Conservation (phyloP, 208 protist species). For the Crithidia expoeki region DNA sequence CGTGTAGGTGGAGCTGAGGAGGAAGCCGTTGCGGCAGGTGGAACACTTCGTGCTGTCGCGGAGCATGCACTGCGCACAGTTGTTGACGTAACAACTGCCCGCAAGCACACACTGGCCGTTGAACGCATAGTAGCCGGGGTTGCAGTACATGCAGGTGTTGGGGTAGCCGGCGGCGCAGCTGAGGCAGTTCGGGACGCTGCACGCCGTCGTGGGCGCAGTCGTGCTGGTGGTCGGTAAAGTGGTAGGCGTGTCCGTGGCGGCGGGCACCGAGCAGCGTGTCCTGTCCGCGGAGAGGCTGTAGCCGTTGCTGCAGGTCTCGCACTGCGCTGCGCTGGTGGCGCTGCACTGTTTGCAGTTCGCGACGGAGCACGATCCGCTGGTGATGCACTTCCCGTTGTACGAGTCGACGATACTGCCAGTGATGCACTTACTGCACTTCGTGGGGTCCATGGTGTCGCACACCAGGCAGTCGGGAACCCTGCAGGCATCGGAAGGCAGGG, state of each 20-base stretch:
- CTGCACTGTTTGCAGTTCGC: slow-evolving; percentile 11
- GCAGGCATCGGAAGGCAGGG: slow-evolving; percentile 1
- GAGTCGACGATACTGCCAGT: slow-evolving; percentile 1
- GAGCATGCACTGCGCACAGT: slow-evolving; percentile 24
- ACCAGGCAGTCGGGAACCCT: slow-evolving; percentile 7
- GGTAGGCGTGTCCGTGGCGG: background rate
- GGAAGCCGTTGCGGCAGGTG: slow-evolving; percentile 17
- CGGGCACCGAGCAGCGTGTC: background rate
- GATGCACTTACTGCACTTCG: slow-evolving; percentile 1
- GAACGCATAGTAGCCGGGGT: slow-evolving; percentile 3
- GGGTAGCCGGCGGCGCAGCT: slow-evolving; percentile 7
- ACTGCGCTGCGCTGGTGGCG: slow-evolving; percentile 1
- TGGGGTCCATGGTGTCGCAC: slow-evolving; percentile 7
- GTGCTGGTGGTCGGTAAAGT: background rate
- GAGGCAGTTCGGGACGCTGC: slow-evolving; percentile 16
- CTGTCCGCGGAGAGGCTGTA: slow-evolving; percentile 9
- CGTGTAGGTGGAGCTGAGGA: slow-evolving; percentile 18
- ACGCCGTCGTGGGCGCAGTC: background rate
- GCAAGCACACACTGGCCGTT: slow-evolving; percentile 17
- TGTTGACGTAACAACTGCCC: slow-evolving; percentile 14
- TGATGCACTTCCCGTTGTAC: slow-evolving; percentile 1
- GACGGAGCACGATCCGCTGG: slow-evolving; percentile 6
- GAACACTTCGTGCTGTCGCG: slow-evolving; percentile 23
- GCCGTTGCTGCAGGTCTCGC: slow-evolving; percentile 11
- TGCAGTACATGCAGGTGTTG: slow-evolving; percentile 8